Conservation (phyloP, 73 alveolate genomes). For the Tetrahymena borealis region DNA sequence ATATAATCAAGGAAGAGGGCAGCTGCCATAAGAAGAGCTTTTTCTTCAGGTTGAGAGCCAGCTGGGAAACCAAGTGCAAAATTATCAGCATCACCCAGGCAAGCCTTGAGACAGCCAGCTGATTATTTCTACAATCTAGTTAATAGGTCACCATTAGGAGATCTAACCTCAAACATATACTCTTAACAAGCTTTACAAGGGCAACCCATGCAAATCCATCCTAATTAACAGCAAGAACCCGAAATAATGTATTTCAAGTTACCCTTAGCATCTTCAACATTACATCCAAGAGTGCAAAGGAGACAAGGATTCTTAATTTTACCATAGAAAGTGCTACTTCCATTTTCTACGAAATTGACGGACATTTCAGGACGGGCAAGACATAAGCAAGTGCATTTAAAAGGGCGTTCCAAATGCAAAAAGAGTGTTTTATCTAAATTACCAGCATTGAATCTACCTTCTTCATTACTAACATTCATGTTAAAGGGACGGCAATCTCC, state of each 20-base stretch:
- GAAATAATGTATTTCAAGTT: background rate
- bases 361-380: conserved; percentile 19
- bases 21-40: conserved; percentile 25
- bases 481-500: conserved; percentile 14
- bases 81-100: conserved; percentile 12
- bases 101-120: conserved; percentile 13
- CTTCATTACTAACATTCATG: conserved; percentile 7
- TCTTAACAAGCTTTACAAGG: background rate
- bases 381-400: conserved; percentile 23
- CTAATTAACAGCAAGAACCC: background rate
- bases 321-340: background rate
- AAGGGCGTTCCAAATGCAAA: conserved; percentile 4
- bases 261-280: background rate
- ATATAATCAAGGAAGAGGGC: conserved; percentile 22
- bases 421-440: background rate
- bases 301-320: conserved; percentile 9
- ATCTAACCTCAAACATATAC: background rate
- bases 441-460: background rate
- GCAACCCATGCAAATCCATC: background rate
- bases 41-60: conserved; percentile 15
- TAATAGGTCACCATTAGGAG: background rate
- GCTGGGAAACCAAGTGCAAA: conserved; percentile 13
- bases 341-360: background rate
- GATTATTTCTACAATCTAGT: conserved; percentile 3
- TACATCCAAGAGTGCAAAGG: conserved; percentile 11